Evolutionary conservation across 441 rosid species (phyloP).

Genomic region (Isatis lusitanica): DNA sequence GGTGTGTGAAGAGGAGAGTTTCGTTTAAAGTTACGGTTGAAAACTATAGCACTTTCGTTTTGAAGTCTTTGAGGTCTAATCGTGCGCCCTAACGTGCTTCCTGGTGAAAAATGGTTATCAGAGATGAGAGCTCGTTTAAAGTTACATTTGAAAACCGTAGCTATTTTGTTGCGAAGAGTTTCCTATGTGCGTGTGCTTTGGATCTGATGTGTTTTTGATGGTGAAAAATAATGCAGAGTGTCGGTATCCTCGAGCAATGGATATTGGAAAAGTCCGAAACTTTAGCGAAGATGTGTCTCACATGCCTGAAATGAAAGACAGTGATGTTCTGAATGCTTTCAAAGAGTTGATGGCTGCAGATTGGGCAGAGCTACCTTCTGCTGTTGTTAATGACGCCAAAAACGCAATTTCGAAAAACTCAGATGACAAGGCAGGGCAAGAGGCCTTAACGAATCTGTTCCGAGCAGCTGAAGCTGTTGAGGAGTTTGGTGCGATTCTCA

Average conservation of each 20-base stretch:
- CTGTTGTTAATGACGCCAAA: conserved; percentile 52
- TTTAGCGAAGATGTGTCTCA: conserved; percentile 66
- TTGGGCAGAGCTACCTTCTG: conserved; percentile 73
- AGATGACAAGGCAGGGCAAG: conserved; percentile 77
- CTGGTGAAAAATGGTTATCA: neutral
- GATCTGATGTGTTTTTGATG: neutral
- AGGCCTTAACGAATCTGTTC: conserved; percentile 61
- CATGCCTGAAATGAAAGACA: conserved; percentile 65
- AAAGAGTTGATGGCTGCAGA: conserved; percentile 83
- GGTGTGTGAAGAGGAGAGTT: neutral
- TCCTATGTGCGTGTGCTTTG: neutral
- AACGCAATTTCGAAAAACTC: conserved; percentile 58
- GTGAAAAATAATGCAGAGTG: conserved; percentile 39
- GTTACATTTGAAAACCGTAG: neutral
- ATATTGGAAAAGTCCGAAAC: conserved; percentile 50
- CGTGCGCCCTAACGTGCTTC: neutral
- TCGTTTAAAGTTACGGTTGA: neutral
- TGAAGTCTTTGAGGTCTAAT: neutral
- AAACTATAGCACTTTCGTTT: neutral
- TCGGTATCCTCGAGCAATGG: conserved; percentile 41
- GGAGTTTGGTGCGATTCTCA: conserved; percentile 74
- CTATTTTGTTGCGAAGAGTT: neutral
- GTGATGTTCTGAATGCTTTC: conserved; percentile 56
- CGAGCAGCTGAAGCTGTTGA: conserved; percentile 91
- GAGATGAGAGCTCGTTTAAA: neutral